Evolutionary conservation across 2,329 filamentous ascomycete species (phyloP).

Genomic region (Monilinia aucupariae): DNA sequence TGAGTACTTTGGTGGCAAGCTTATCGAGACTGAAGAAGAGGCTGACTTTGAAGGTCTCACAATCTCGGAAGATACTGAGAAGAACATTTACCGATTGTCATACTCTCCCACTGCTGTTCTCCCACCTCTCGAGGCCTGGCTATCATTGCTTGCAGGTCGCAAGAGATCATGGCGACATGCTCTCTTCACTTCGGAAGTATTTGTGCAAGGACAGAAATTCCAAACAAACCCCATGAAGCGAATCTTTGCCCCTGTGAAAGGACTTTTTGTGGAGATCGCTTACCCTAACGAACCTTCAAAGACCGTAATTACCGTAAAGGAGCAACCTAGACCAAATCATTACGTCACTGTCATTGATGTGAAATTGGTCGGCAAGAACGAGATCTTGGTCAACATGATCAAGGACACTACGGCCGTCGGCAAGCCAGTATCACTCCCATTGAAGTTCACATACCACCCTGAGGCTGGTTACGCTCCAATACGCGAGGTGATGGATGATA

Average conservation of each 20-base stretch:
- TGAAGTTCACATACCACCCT: conserved; percentile 89
- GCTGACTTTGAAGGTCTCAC: conserved; percentile 81
- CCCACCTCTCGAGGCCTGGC: conserved; percentile 77
- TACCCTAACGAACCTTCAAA: conserved; percentile 76
- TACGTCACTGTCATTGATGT: conserved; percentile 85
- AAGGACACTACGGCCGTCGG: conserved; percentile 87
- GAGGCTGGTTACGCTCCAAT: conserved; percentile 98
- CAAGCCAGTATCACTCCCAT: conserved; percentile 72
- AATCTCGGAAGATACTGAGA: conserved; percentile 70
- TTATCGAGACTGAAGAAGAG: conserved; percentile 65
- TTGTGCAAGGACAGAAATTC: conserved; percentile 93
- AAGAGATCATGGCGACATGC: conserved; percentile 91
- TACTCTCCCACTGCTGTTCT: conserved; percentile 66
- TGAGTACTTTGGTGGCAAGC: conserved; percentile 93
- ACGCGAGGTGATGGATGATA: conserved; percentile 88
- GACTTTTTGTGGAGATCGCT: conserved; percentile 82
- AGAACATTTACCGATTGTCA: conserved; percentile 79
- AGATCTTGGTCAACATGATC: conserved; percentile 84
- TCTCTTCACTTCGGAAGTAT: conserved; percentile 85
- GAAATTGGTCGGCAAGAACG: conserved; percentile 65
- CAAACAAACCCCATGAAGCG: conserved; percentile 93
- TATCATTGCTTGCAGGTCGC: conserved; percentile 78
- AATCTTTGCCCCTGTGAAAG: conserved; percentile 79
- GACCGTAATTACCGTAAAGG: conserved; percentile 80
- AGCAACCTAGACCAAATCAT: conserved; percentile 80